Conservation (phyloP, 352 stramenopile species). For the Phytophthora lateralis region DNA sequence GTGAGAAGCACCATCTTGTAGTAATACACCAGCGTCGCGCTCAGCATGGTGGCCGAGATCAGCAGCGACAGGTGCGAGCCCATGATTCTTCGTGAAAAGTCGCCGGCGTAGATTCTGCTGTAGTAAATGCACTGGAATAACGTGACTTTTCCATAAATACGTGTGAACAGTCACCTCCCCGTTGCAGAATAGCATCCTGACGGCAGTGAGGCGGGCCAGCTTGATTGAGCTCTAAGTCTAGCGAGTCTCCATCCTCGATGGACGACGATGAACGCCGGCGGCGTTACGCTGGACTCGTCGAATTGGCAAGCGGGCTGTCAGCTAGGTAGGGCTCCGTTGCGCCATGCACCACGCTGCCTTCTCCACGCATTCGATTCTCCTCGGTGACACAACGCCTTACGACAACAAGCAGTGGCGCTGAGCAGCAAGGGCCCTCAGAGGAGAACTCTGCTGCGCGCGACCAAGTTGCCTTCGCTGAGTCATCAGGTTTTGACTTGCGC, state of each 20-base stretch:
- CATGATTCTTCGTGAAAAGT: conserved; percentile 29
- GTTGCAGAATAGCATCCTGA: background rate
- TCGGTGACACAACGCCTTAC: too few relatives aligned
- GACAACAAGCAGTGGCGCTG: too few relatives aligned
- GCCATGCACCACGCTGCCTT: background rate
- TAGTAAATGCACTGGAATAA: background rate
- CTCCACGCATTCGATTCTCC: too few relatives aligned
- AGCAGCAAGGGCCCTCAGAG: too few relatives aligned
- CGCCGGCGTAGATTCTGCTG: too few relatives aligned
- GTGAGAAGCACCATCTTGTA: conserved; percentile 78
- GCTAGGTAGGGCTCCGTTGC: background rate
- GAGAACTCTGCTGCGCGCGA: too few relatives aligned
- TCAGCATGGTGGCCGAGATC: conserved; percentile 61
- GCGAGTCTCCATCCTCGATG: background rate
- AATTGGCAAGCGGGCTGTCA: background rate
- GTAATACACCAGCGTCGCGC: conserved; percentile 69
- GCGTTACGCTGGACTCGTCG: background rate
- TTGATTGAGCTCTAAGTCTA: background rate
- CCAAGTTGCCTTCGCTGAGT: background rate
- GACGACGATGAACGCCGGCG: background rate
- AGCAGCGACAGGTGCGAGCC: conserved; percentile 53
- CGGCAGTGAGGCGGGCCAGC: too few relatives aligned
- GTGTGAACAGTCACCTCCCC: background rate
- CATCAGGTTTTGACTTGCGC: background rate
- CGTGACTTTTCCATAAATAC: background rate